A percentile compares a stretch with the other conserved stretches of the same genome.
These are phyloP conservation scores for Rhizopogon rudus DNA, from an alignment of 768 basidiomycete genomes.

Conservation along the genomic window DNA sequence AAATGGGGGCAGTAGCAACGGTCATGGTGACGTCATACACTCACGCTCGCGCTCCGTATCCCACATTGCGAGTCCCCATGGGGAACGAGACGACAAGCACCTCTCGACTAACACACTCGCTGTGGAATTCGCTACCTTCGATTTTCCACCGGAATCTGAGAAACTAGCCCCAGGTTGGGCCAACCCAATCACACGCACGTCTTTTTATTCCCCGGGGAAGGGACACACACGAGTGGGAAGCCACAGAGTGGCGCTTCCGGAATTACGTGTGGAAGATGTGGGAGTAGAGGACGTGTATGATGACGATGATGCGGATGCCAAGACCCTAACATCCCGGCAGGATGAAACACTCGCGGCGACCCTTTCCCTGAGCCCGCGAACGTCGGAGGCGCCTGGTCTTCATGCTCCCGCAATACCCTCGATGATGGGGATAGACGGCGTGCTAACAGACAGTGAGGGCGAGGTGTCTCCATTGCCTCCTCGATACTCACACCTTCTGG, in stretches of 20 bases:
- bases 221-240: slow-evolving; percentile 1
- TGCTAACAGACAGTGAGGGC: slow-evolving; percentile 3
- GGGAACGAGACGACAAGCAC: slow-evolving; percentile 23
- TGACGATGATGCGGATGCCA: slow-evolving; percentile 24
- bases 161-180: slow-evolving; percentile 29
- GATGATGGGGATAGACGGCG: background rate
- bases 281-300: slow-evolving; percentile 14
- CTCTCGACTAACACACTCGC: slow-evolving; percentile 19
- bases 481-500: slow-evolving; percentile 23
- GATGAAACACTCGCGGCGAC: slow-evolving; percentile 36
- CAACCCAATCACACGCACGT: slow-evolving; percentile 16
- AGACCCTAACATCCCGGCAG: slow-evolving; percentile 26
- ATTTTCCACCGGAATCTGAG: slow-evolving; percentile 23
- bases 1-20: slow-evolving; percentile 14
- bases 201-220: slow-evolving; percentile 11
- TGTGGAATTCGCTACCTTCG: slow-evolving; percentile 12
- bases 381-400: slow-evolving; percentile 23
- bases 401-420: slow-evolving; percentile 2
- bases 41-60: slow-evolving; percentile 13
- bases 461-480: slow-evolving; percentile 1
- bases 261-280: slow-evolving; percentile 7
- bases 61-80: slow-evolving; percentile 17
- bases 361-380: slow-evolving; percentile 42
- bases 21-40: background rate
- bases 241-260: slow-evolving; percentile 17